A percentile compares a stretch with the other conserved stretches of the same genome.
Evolutionary conservation across 2,329 filamentous ascomycete genomes (phyloP).

Genomic region (Raffaelea arxii): DNA sequence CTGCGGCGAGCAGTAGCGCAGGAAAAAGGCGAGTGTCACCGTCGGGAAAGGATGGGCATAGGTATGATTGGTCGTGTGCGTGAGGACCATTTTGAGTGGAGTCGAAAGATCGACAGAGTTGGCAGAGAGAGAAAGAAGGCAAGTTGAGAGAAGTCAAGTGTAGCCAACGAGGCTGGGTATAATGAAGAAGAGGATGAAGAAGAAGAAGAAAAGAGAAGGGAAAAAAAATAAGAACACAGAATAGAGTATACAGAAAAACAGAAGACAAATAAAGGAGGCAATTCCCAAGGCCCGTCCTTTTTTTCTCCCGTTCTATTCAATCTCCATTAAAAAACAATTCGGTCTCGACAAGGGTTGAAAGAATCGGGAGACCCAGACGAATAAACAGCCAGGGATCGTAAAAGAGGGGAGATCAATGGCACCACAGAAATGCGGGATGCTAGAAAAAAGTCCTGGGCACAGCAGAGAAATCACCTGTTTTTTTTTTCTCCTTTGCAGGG

Average conservation of each 20-base stretch:
- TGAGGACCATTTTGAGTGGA: slow-evolving; percentile 44
- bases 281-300: not conserved
- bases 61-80: slow-evolving; percentile 56
- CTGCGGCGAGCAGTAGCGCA: slow-evolving; percentile 65
- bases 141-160: not conserved
- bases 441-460: not conserved
- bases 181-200: not conserved
- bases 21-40: slow-evolving; percentile 81
- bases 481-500: not conserved
- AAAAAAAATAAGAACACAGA: not conserved
- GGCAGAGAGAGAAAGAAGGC: not conserved
- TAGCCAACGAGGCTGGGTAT: not conserved
- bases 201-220: not conserved
- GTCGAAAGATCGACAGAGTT: not conserved
- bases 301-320: not conserved
- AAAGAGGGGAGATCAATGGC: not conserved
- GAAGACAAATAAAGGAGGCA: not conserved
- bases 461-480: not conserved
- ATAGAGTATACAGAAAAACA: not conserved
- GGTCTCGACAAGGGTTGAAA: not conserved
- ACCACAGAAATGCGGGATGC: not conserved
- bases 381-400: not conserved
- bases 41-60: slow-evolving; percentile 77
- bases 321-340: not conserved
- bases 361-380: not conserved